Base-by-base conservation (phyloP, 2,329 filamentous ascomycete genomes). In the Penicillium occitanis region DNA sequence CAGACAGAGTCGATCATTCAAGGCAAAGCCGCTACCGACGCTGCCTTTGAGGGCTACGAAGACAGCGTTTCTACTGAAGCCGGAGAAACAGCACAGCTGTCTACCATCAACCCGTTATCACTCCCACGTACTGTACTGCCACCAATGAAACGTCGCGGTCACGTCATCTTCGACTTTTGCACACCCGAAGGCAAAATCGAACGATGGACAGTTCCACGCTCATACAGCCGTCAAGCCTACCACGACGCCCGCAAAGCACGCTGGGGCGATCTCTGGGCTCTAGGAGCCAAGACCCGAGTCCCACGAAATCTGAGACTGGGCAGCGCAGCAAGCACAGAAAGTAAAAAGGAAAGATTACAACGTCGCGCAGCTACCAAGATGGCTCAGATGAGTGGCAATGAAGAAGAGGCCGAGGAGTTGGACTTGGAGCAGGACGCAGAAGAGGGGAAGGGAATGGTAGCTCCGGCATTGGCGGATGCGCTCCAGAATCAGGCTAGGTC, bases 241-340 rank as follows among this genome's bases (percentile, higher is more conserved):
- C 92, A 91, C 72, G 95, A 98, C 75, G 95, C 95, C 42, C 88
- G 95, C 68, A 99, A 99, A 80, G 86, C 90, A 0, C 82, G 81
- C 63, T 98, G 94, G 95, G 95, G 95, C 46, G 95, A 98, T 76
- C 83, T 98, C 10, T 99, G 95, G 95, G 93, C 94, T 0, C 83
- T 98, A 0, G 95, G 95, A 0, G 94, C 93, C 25, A 98, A 98
- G 84, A 96, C 92, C 0, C 85, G 92, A 13, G 85, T 90, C 3
- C 74, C 78, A 1, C 82, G 91, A 57, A 82, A 81, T 14, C 80
- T 91, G 51, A 86, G 88, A 7, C 78, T 90, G 2, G 91, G 91
- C 2, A 75, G 73, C 62, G 63, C 60, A 19, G 77, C 72, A 72
- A 76, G 71, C 67, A 80, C 77, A 68, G 79, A 75, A 59, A 73